Percentiles rank a stretch among this genome's conserved stretches.
Conservation (phyloP, 352 stramenopile genomes). For the Phytopythium helicoides region DNA sequence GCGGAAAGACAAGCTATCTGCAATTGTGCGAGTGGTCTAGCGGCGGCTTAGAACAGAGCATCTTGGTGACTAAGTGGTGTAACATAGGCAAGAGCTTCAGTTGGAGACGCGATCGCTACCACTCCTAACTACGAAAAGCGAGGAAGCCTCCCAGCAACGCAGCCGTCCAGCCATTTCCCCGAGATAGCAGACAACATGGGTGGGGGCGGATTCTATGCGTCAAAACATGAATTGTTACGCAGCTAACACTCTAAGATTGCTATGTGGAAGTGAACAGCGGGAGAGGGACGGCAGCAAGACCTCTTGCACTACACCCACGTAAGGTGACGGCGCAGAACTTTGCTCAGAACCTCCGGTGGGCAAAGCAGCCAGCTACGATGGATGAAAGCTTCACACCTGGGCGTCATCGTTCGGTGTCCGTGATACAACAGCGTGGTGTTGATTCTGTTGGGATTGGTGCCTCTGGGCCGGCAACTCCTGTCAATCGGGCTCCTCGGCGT, state of each 20-base stretch:
- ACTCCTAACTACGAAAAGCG: conserved; percentile 1
- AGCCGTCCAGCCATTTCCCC: conserved; percentile 37
- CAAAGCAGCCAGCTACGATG: conserved; percentile 30
- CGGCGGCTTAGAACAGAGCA: neutral
- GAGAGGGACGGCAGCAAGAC: neutral
- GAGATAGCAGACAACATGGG: conserved; percentile 40
- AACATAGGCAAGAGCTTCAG: neutral
- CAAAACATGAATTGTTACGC: too few species aligned
- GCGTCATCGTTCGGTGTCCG: conserved; percentile 4
- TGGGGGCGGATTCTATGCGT: too few species aligned
- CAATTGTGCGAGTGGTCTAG: conserved; percentile 27
- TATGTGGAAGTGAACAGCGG: neutral
- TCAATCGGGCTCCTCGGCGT: neutral
- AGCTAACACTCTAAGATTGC: neutral
- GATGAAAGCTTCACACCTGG: conserved; percentile 1
- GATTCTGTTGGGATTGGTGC: neutral
- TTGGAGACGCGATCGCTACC: neutral
- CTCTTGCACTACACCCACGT: conserved; percentile 17
- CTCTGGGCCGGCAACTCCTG: neutral
- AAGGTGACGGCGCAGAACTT: conserved; percentile 37
- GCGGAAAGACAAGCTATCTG: conserved; percentile 63
- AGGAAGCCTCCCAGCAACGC: neutral
- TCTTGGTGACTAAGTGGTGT: neutral
- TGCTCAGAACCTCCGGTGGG: conserved; percentile 45
- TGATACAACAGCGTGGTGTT: neutral